Evolutionary conservation across 2,329 filamentous ascomycete genomes (phyloP).

Genomic region (Drechslera avenae): DNA sequence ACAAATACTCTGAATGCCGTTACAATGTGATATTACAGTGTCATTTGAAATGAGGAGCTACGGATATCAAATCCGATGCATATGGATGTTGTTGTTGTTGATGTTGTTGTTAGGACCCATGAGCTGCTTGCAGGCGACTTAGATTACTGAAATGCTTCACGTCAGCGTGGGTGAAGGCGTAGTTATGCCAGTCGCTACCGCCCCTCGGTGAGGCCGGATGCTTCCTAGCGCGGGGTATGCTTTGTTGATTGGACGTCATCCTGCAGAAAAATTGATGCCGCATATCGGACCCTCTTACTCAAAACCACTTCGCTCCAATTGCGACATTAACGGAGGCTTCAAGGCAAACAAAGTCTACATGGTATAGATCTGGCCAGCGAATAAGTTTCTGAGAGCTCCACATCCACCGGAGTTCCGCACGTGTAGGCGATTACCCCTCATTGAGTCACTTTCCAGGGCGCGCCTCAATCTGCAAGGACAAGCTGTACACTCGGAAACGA

Average conservation of each 20-base stretch:
- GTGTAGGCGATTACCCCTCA: constrained; percentile 33
- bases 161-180: no score
- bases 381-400: constrained; percentile 5
- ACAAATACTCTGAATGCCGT: no score
- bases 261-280: constrained; percentile 3
- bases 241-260: constrained; percentile 4
- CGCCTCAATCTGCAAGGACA: constrained; percentile 15
- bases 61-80: no score
- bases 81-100: no score
- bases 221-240: constrained; percentile 4
- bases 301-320: constrained; percentile 1
- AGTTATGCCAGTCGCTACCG: neutral
- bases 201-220: neutral
- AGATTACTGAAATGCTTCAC: no score
- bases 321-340: neutral
- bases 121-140: no score
- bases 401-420: constrained; percentile 30
- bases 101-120: no score
- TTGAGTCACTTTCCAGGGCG: constrained; percentile 29
- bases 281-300: neutral
- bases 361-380: neutral
- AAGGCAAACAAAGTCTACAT: neutral
- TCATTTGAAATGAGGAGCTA: no score
- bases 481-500: constrained; percentile 36
- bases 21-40: no score